Evolutionary conservation across 352 stramenopile species (phyloP).

Genomic region (Globisporangium emineosum): DNA sequence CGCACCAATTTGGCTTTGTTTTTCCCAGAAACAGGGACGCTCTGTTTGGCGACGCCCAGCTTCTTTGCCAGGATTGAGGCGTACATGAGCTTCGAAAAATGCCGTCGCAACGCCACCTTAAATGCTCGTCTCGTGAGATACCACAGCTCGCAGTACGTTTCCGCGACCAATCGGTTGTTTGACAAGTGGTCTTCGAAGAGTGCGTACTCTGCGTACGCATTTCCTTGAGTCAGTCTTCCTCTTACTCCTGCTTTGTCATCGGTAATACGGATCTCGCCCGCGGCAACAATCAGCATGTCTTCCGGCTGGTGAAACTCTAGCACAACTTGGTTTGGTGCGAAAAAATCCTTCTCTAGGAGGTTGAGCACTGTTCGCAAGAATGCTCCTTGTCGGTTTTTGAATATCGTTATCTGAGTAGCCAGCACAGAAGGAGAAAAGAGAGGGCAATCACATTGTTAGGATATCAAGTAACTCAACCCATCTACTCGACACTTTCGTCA

Average conservation of each 20-base stretch:
- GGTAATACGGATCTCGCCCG: conserved; percentile 40
- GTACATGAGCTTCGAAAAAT: conserved; percentile 58
- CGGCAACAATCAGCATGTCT: conserved; percentile 52
- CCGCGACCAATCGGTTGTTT: conserved; percentile 28
- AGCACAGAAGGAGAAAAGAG: too few species aligned
- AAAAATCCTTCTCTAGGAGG: conserved; percentile 44
- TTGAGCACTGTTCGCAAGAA: conserved; percentile 52
- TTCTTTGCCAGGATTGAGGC: conserved; percentile 38
- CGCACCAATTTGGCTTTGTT: conserved; percentile 2
- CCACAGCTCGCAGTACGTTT: conserved; percentile 52
- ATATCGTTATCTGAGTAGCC: conserved; percentile 33
- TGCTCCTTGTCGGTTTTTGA: conserved; percentile 40
- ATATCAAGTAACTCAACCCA: not conserved
- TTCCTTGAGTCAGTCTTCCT: conserved; percentile 29
- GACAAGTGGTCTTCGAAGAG: conserved; percentile 44
- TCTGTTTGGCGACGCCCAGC: conserved; percentile 11
- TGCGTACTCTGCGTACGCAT: conserved; percentile 44
- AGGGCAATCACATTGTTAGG: not conserved
- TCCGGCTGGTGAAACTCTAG: conserved; percentile 29
- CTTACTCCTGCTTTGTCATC: conserved; percentile 13
- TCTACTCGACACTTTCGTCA: not conserved
- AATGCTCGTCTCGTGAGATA: conserved; percentile 34
- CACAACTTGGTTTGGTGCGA: conserved; percentile 36
- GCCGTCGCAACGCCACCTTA: conserved; percentile 40
- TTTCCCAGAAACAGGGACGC: too few species aligned